Evolutionary conservation across 768 basidiomycete genomes (phyloP).

Genomic region (Russula compacta): DNA sequence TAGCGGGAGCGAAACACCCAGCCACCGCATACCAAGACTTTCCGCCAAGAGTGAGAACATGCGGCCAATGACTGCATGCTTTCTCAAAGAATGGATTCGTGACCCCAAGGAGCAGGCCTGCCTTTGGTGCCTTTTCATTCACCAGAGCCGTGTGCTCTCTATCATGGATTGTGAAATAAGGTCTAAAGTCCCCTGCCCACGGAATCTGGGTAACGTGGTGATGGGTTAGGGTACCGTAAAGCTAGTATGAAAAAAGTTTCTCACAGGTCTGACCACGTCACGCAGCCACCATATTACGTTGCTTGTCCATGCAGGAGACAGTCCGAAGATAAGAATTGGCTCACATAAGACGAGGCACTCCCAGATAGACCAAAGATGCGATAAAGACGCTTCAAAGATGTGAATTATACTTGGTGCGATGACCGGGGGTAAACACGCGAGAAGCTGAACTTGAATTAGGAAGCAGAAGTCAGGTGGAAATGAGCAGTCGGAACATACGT

Average conservation of each 20-base stretch:
- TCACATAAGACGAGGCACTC: conserved; percentile 89
- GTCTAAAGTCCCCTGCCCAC: conserved; percentile 74
- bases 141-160: conserved; percentile 68
- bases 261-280: conserved; percentile 76
- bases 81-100: conserved; percentile 85
- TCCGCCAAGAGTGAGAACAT: conserved; percentile 62
- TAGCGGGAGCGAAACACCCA: not conserved
- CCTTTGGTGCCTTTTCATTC: conserved; percentile 71
- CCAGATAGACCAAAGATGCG: conserved; percentile 81
- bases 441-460: conserved; percentile 36
- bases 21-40: conserved; percentile 35
- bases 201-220: conserved; percentile 48
- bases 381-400: conserved; percentile 53
- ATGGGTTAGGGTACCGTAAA: not conserved
- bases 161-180: conserved; percentile 96
- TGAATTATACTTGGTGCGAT: conserved; percentile 47
- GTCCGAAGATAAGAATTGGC: conserved; percentile 76
- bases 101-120: conserved; percentile 71
- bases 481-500: conserved; percentile 2
- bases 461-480: not conserved
- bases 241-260: conserved; percentile 17
- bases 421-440: conserved; percentile 50
- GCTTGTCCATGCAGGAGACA: conserved; percentile 72
- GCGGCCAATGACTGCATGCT: conserved; percentile 78
- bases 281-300: conserved; percentile 90